Base-by-base conservation (phyloP, 345 rosid genomes). In the Eucalyptus decipiens region DNA sequence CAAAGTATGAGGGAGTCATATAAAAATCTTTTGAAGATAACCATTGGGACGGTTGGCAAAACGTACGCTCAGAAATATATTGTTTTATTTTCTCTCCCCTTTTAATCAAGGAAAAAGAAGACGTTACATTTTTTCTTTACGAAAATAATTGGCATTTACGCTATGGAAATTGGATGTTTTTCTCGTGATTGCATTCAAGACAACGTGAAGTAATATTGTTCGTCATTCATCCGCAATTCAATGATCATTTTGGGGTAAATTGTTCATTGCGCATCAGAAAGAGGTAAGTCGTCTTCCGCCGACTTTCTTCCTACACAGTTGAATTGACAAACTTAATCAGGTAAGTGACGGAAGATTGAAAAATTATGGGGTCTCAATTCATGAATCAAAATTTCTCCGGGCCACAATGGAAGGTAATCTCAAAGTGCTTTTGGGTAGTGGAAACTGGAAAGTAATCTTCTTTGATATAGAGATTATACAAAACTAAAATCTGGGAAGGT, bases 161-260 rank as follows among this genome's bases (percentile, higher is more conserved):
- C 0, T 51, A 9, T 7, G 23, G 4, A 18, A 51, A 1, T 51
- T 18, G 0, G 23, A 18, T 7, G 9, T 51, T 51, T 51, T 51
- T 1, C 23, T 51, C 9, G 0, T 51, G 23, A 51, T 0, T 51
- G 2, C 56, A 51, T 51, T 7, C 23, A 51, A 51, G 18, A 7
- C 4, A 51, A 51, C 2, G 1, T 51, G 56, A 51, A 51, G 23
- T 51, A 51, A 51, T 18, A 51, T 7, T 51, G 56, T 51, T 51
- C 0, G 2, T 51, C 23, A 51, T 51, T 18, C 1, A 51, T 51
- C 54, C 9, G 2, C 54, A 3, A 51, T 51, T 51, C 56, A 51
- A 51, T 0, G 2, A 1, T 7, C 1, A 2, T 51, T 51, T 3
- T 0, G 56, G 1, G 56, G 23, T 4, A 51, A 51, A 51, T 51